Base-by-base conservation (phyloP, 2,329 filamentous ascomycete species). In the Calonectria multiphialidica region DNA sequence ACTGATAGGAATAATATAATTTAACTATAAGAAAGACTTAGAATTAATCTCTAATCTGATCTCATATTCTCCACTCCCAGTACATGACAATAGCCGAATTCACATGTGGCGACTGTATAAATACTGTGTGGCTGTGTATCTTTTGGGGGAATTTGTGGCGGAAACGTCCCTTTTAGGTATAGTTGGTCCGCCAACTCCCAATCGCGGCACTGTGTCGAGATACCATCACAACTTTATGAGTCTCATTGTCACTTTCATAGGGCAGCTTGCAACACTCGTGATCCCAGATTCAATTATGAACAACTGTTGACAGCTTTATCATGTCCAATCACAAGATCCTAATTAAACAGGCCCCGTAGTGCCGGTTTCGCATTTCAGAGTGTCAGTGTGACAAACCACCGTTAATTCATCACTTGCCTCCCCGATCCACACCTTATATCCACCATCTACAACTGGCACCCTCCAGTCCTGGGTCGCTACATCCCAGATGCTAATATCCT, bases 401-500 rank as follows among this genome's bases (percentile, higher is more conserved):
- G 72, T 68, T 66, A 85, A 55, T 8, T 79, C 76, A 68, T 86
- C 84, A 57, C 83, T 85, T 0, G 84, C 81, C 18, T 77, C 78
- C 0, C 85, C 85, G 33, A 86, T 53, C 84, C 84, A 86, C 8
- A 86, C 74, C 68, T 78, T 83, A 50, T 85, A 86, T 23, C 70
- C 75, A 2, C 84, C 84, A 37, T 83, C 78, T 1, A 83, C 78
- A 1, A 73, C 78, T 6, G 84, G 85, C 10, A 88, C 81, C 2
- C 91, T 87, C 93, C 93, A 95, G 75, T 95, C 94, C 84, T 94
- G 93, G 47, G 84, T 80, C 7, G 85, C 82, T 0, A 90, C 88
- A 79, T 93, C 92, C 93, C 93, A 95, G 55, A 94, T 92, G 75
- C 93, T 94, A 68, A 95, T 69, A 79, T 95, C 93, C 77, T 92